Evolutionary conservation across 768 basidiomycete species (phyloP), one percentile per base, ranked within the genome.

Genomic region (Leucogyrophana mollusca): DNA sequence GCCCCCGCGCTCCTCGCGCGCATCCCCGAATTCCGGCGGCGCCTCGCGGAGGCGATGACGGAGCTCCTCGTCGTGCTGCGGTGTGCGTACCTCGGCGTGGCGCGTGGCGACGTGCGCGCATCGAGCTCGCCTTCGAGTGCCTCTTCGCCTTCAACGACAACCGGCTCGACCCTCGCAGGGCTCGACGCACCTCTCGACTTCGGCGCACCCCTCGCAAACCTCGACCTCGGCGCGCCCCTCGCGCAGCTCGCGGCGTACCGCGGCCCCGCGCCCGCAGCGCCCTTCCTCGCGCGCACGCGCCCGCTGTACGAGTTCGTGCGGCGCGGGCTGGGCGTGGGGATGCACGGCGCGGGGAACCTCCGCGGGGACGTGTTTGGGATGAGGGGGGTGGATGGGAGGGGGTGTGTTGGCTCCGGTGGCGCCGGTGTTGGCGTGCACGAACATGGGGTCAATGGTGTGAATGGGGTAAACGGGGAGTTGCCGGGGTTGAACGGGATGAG

Each of bases 261-360:
- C 4, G 87, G 86, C 3, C 58, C 69, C 8, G 74, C 86, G 5
- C 90, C 90, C 1, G 90, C 91, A 2, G 79, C 82, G 50, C 56
- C 57, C 9, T 81, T 73, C 64, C 73, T 94, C 33, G 60, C 65
- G 1, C 56, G 65, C 14, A 90, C 89, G 3, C 74, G 80, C 9
- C 69, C 79, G 4, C 62, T 93, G 18, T 94, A 94, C 64, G 82
- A 87, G 60, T 94, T 82, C 51, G 78, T 94, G 4, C 74, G 91
- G 25, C 49, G 78, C 17, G 77, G 73, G 7, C 69, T 93, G 22
- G 87, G 87, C n/a, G 79, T 92, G 50, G 71, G 71, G 53, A 92
- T 90, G 87, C 82, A 90, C 52, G 90, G 90, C 13, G 71, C 75
- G 7, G 87, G 89, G 55, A 93, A 93, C 58, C 71, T 82, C 50